Conservation (phyloP, 768 basidiomycete species). For the Naematelia aurantialba region DNA sequence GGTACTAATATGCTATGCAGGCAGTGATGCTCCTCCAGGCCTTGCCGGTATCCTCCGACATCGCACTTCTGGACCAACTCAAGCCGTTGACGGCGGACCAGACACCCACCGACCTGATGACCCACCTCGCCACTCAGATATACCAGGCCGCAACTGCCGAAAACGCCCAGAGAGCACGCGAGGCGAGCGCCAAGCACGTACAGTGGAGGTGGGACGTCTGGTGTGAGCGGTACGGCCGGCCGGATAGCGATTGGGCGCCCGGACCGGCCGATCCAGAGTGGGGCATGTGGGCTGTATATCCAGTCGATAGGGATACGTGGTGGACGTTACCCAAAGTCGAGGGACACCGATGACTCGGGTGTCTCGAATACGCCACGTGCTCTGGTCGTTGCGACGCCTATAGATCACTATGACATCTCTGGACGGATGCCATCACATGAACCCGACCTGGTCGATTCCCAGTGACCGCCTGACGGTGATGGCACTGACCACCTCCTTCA, state of each 20-base stretch:
- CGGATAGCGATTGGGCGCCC: neutral
- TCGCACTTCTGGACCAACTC: neutral
- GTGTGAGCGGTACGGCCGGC: neutral
- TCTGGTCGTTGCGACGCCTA: no score
- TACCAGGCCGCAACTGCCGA: neutral
- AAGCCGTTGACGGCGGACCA: neutral
- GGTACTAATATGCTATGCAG: neutral
- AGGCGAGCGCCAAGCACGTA: neutral
- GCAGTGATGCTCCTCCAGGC: neutral
- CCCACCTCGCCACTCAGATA: neutral
- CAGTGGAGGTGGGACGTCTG: neutral
- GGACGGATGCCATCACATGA: conserved; percentile 2
- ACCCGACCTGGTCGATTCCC: conserved; percentile 40
- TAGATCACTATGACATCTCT: no score
- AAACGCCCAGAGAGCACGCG: neutral
- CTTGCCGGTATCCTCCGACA: neutral
- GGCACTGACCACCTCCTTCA: conserved; percentile 64
- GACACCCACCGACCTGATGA: neutral
- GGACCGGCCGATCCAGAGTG: neutral
- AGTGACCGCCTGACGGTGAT: conserved; percentile 33
- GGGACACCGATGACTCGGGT: neutral
- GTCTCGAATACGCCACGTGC: no score
- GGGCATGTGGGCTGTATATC: neutral
- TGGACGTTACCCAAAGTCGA: neutral
- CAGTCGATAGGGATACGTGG: neutral